These are phyloP conservation scores for Pueraria montana DNA, from an alignment of 306 rosid species.

Conservation along the genomic window DNA sequence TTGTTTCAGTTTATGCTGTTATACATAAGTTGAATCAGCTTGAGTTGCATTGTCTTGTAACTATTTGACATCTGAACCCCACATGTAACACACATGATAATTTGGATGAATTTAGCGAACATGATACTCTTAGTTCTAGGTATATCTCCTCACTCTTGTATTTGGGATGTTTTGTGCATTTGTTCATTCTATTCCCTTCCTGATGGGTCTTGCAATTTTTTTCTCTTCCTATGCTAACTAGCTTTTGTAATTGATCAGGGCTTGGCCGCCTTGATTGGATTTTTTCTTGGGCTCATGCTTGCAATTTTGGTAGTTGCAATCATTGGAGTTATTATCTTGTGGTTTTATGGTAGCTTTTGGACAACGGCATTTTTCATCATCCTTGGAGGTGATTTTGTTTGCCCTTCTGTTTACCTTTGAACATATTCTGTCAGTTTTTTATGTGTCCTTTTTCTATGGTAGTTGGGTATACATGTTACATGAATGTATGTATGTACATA, in stretches of 20 bases:
- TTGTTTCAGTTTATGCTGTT: background rate
- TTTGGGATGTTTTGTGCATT: constrained; percentile 34
- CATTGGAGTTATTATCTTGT: constrained; percentile 77
- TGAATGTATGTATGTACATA: constrained; percentile 5
- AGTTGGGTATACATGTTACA: constrained; percentile 14
- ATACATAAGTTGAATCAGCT: constrained; percentile 22
- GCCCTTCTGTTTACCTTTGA: constrained; percentile 37
- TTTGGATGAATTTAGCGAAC: background rate
- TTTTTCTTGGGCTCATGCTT: constrained; percentile 73
- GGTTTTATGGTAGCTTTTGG: constrained; percentile 99
- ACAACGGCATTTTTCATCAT: constrained; percentile 73
- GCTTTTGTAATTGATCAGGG: constrained; percentile 61
- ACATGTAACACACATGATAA: background rate
- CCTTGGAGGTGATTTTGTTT: constrained; percentile 83
- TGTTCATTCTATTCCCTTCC: constrained; percentile 32
- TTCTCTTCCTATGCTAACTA: constrained; percentile 39
- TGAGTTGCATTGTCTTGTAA: constrained; percentile 38
- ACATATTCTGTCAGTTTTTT: constrained; percentile 31
- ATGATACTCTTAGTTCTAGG: constrained; percentile 10
- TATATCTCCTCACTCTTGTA: constrained; percentile 11
- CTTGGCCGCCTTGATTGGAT: constrained; percentile 75
- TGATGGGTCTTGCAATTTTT: constrained; percentile 27
- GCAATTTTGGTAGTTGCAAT: constrained; percentile 76
- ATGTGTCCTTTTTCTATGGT: background rate
- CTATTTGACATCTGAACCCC: constrained; percentile 35